These are phyloP conservation scores for Pichia sp. DNA, from an alignment of 1,139 yeast genomes.

Conservation along the genomic window DNA sequence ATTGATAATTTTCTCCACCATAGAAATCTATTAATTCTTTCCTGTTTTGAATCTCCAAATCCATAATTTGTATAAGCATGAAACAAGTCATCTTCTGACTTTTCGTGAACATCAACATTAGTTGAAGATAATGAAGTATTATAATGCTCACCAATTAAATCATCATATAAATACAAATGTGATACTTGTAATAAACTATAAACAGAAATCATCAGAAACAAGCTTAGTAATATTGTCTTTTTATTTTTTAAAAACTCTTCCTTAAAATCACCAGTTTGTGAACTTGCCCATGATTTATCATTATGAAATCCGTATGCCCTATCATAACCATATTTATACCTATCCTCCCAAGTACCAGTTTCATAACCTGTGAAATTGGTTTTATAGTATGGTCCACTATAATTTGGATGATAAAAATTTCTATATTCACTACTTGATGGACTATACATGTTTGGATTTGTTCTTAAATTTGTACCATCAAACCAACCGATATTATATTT, in stretches of 20 bases:
- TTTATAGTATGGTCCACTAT: background rate
- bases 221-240: slow-evolving; percentile 39
- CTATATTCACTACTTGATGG: slow-evolving; percentile 14
- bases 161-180: slow-evolving; percentile 28
- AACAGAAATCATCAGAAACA: slow-evolving; percentile 37
- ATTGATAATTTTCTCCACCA: slow-evolving; percentile 46
- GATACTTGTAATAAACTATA: slow-evolving; percentile 39
- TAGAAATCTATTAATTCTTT: slow-evolving; percentile 52
- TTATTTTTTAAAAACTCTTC: slow-evolving; percentile 40
- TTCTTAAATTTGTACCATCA: slow-evolving; percentile 20
- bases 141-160: slow-evolving; percentile 25
- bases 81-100: slow-evolving; percentile 41
- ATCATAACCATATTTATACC: slow-evolving; percentile 16
- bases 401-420: slow-evolving; percentile 3
- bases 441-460: slow-evolving; percentile 19
- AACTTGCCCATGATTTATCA: slow-evolving; percentile 30
- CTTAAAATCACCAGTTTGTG: slow-evolving; percentile 27
- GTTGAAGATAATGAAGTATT: slow-evolving; percentile 22
- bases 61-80: slow-evolving; percentile 50
- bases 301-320: slow-evolving; percentile 22
- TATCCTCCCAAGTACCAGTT: slow-evolving; percentile 67
- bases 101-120: slow-evolving; percentile 34
- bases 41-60: slow-evolving; percentile 43
- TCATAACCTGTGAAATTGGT: slow-evolving; percentile 15
- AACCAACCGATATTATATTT: slow-evolving; percentile 38